phyloP scores from a whole-genome alignment of 31 red algal genomes.

The Endocladia muricata region DNA sequence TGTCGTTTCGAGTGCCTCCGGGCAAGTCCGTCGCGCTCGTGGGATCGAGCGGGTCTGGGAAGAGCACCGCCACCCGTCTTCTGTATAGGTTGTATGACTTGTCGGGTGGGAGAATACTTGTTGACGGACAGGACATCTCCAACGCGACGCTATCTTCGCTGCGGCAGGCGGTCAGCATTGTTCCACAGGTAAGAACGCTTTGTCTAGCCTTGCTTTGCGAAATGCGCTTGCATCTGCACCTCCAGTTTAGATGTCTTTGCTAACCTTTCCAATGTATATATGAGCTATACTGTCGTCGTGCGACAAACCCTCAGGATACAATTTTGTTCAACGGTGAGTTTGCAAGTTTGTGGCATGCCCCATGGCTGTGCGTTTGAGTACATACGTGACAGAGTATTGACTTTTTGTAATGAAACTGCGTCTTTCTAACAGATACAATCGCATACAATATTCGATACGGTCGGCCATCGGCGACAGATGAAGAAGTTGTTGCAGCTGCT shows the following conservation, averaged over 20 bases:
- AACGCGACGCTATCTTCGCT: constrained; percentile 61
- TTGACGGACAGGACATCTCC: constrained; percentile 90
- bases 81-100: constrained; percentile 85
- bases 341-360: too few species aligned
- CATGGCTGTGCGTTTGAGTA: too few species aligned
- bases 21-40: constrained; percentile 84
- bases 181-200: constrained; percentile 55
- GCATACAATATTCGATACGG: constrained; percentile 95
- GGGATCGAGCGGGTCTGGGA: constrained; percentile 83
- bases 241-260: too few species aligned
- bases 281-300: background rate
- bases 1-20: constrained; percentile 76
- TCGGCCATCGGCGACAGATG: constrained; percentile 52
- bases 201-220: background rate
- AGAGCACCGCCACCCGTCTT: constrained; percentile 68
- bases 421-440: constrained; percentile 63
- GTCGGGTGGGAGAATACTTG: constrained; percentile 60
- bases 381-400: too few species aligned
- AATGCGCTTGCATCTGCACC: background rate
- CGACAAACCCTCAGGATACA: too few species aligned
- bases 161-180: constrained; percentile 72
- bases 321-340: too few species aligned
- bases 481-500: constrained; percentile 86
- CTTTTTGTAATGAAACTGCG: too few species aligned
- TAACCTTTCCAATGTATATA: too few species aligned